Evolutionary conservation across 768 basidiomycete species (phyloP), one percentile per base, ranked within the genome.

Genomic region (Russula emetica): DNA sequence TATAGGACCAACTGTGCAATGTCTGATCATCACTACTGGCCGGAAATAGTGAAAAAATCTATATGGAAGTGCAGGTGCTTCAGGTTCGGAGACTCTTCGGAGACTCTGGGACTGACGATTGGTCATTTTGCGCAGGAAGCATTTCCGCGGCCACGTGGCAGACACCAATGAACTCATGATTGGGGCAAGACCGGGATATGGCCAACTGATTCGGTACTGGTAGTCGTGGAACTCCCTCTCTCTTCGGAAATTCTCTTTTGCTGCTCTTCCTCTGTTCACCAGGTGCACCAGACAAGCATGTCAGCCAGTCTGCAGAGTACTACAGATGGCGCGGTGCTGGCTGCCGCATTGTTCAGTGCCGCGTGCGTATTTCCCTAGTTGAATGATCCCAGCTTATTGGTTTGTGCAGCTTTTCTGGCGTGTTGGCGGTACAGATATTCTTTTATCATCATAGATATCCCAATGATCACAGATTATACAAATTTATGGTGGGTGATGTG

Each of bases 401-500:
- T 13, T 40, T 40, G 34, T 7, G 20, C 40, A 58, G 56, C 28
- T 16, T 58, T 47, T 58, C 56, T 42, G 56, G 56, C 22, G 56
- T 58, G 28, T 20, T 58, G 56, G 24, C 56, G 16, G 44, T 42
- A 30, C 56, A 58, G 38, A 47, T 58, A n/a, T 58, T 58, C 56
- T 32, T 58, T 7, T 58, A 58, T 47, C 56, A 32, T 47, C 44
- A 44, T 13, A 24, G 16, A 14, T 58, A 58, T 20, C 30, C 56
- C 30, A 58, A 45, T 11, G 56, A 58, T 45, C 56, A 47, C 20
- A 58, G 26, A 40, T 47, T 58, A 24, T 58, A 58, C 44, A 58
- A 58, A 26, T 6, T 58, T 18, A 47, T 58, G 56, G 56, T 58
- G 20, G 16, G 56, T 7, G 13, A 30, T 47, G 18, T 57, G 18